Base-by-base conservation (phyloP, 805 yeast genomes). In the Pichia manshurica region DNA sequence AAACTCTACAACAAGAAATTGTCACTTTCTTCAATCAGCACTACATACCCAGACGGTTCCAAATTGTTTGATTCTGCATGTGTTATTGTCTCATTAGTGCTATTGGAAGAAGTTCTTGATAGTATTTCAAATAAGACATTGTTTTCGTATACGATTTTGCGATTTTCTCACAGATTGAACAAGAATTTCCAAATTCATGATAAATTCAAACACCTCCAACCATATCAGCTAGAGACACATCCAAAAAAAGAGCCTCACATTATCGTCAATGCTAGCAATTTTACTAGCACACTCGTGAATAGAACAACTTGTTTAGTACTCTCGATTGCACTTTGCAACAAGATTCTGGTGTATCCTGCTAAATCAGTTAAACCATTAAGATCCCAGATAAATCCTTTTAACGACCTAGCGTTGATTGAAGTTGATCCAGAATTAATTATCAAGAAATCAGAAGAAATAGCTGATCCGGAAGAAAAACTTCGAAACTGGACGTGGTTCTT, bases 261-360 rank as follows among this genome's bases (percentile, higher is more conserved):
- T 3, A 53, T 68, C 5, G 53, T 75, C 33, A 69, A 71, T 50
- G 56, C 67, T 5, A 62, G 67, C 16, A 56, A 57, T 43, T 55
- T 73, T 6, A 58, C 63, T 31, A 56, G 74, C 2, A 49, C 58
- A 9, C 60, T 72, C 32, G 53, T 69, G 19, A 51, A 63, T 42
- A 58, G 63, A 9, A 47, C 61, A 9, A 59, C 70, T 0, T 33
- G 48, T 19, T 46, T 56, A 4, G 48, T 67, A 6, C 54, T 64
- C 25, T 63, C 67, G 31, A 58, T 62, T 3, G 52, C 65, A 1
- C 56, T 57, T 20, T 62, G 74, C 36, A 53, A 61, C 7, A 59
- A 60, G 6, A 55, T 73, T 39, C 57, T 74, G 34, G 48, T 69
- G 31, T 70, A 74, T 53, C 61, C 62, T 35, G 68, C 70, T 48